Evolutionary conservation across 2,329 filamentous ascomycete species (phyloP).

Genomic region (Pseudodiploospora longispora): DNA sequence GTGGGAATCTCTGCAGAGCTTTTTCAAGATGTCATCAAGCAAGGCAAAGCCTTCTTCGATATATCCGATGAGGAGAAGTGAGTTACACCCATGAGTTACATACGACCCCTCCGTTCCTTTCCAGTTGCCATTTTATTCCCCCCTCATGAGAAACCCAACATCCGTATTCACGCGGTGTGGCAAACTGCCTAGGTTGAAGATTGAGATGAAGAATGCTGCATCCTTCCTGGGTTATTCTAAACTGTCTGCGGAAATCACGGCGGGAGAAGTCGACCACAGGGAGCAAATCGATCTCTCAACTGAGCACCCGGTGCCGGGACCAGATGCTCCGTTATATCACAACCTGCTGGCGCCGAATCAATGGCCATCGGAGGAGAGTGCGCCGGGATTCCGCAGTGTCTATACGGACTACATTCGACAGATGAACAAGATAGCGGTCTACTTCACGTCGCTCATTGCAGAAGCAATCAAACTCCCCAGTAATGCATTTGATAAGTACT

Average conservation of each 20-base stretch:
- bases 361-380: conserved; percentile 58
- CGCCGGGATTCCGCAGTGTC: conserved; percentile 60
- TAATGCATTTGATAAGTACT: conserved; percentile 69
- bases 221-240: conserved; percentile 65
- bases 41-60: conserved; percentile 69
- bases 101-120: neutral
- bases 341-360: conserved; percentile 72
- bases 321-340: conserved; percentile 59
- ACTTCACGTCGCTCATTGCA: conserved; percentile 73
- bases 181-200: conserved; percentile 40
- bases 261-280: conserved; percentile 66
- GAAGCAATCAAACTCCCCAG: conserved; percentile 69
- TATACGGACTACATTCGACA: conserved; percentile 68
- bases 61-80: conserved; percentile 69
- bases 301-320: conserved; percentile 57
- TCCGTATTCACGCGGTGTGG: neutral
- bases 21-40: conserved; percentile 54
- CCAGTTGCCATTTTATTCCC: neutral
- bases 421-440: conserved; percentile 65
- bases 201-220: conserved; percentile 66
- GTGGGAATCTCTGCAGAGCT: conserved; percentile 62
- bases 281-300: conserved; percentile 86
- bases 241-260: conserved; percentile 63
- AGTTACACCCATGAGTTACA: conserved; percentile 9
- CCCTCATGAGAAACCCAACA: too few species aligned